Percentiles rank a stretch among this genome's conserved stretches.
Conservation (phyloP, 768 basidiomycete species). For the Russula brevipes region DNA sequence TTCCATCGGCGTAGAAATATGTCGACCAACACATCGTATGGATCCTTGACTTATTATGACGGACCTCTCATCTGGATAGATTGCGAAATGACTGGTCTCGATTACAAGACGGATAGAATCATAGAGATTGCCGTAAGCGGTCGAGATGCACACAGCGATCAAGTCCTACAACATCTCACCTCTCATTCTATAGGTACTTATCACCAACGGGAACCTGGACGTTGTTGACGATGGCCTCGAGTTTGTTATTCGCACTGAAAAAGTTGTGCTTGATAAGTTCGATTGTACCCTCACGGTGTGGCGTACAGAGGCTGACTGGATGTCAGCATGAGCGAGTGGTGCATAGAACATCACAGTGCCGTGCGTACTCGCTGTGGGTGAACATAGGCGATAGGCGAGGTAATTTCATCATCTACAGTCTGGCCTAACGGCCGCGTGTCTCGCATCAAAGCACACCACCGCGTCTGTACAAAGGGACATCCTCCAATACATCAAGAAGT, state of each 20-base stretch:
- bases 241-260: slow-evolving; percentile 70
- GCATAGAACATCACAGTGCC: slow-evolving; percentile 70
- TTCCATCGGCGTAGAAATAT: background rate
- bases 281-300: slow-evolving; percentile 22
- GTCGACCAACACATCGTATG: slow-evolving; percentile 3
- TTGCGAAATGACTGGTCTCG: slow-evolving; percentile 83
- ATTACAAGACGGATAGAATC: slow-evolving; percentile 60
- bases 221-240: slow-evolving; percentile 76
- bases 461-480: slow-evolving; percentile 57
- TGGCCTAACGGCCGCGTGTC: slow-evolving; percentile 75
- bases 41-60: slow-evolving; percentile 36
- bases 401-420: slow-evolving; percentile 43
- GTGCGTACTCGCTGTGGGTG: slow-evolving; percentile 36
- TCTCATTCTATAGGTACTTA: slow-evolving; percentile 55
- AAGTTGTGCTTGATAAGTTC: slow-evolving; percentile 62
- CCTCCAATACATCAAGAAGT: slow-evolving; percentile 73
- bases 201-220: slow-evolving; percentile 81
- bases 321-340: slow-evolving; percentile 84
- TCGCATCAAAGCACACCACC: slow-evolving; percentile 60
- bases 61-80: slow-evolving; percentile 81
- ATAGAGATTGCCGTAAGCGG: slow-evolving; percentile 69
- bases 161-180: background rate
- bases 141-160: background rate
- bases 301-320: background rate
- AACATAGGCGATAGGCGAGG: background rate